phyloP scores from a whole-genome alignment of 2,329 filamentous ascomycete genomes.

The Colletotrichum camelliae region DNA sequence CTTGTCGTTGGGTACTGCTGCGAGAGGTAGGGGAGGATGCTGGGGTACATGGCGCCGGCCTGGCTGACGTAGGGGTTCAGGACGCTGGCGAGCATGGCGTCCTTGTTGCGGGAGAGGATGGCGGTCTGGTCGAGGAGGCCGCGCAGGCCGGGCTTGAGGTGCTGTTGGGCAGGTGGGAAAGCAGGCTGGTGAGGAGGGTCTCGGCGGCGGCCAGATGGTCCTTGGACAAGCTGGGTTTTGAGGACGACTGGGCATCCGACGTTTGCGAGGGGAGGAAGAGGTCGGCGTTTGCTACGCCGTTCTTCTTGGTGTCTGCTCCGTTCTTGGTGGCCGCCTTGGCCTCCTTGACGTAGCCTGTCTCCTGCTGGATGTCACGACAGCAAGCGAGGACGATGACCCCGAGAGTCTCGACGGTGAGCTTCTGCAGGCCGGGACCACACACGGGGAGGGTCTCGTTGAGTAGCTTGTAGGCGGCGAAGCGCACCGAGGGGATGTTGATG shows the following conservation, averaged over 20 bases:
- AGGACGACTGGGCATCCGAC: slow-evolving; percentile 34
- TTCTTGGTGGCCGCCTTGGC: slow-evolving; percentile 33
- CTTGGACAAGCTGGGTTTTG: slow-evolving; percentile 43
- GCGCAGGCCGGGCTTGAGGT: slow-evolving; percentile 74
- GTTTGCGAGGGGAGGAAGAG: slow-evolving; percentile 65
- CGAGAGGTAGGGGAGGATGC: slow-evolving; percentile 80
- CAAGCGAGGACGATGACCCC: slow-evolving; percentile 67
- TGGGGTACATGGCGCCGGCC: slow-evolving; percentile 69
- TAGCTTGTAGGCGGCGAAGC: slow-evolving; percentile 65
- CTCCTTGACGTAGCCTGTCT: slow-evolving; percentile 53
- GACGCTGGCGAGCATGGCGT: slow-evolving; percentile 81
- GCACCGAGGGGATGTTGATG: slow-evolving; percentile 58
- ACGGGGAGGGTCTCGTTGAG: slow-evolving; percentile 62
- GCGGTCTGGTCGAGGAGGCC: slow-evolving; percentile 82
- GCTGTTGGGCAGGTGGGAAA: slow-evolving; percentile 70
- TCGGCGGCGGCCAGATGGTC: slow-evolving; percentile 63
- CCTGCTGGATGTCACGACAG: slow-evolving; percentile 75
- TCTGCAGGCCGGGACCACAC: slow-evolving; percentile 70
- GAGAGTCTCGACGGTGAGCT: slow-evolving; percentile 68
- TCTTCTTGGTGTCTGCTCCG: slow-evolving; percentile 40
- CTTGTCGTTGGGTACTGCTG: slow-evolving; percentile 65
- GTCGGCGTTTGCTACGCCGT: slow-evolving; percentile 68
- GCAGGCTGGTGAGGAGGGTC: slow-evolving; percentile 64
- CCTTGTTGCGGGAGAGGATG: slow-evolving; percentile 71
- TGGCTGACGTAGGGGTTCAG: slow-evolving; percentile 75